Evolutionary conservation across 129 eudicot species (phyloP).

Genomic region (Heracleum sosnowskyi): DNA sequence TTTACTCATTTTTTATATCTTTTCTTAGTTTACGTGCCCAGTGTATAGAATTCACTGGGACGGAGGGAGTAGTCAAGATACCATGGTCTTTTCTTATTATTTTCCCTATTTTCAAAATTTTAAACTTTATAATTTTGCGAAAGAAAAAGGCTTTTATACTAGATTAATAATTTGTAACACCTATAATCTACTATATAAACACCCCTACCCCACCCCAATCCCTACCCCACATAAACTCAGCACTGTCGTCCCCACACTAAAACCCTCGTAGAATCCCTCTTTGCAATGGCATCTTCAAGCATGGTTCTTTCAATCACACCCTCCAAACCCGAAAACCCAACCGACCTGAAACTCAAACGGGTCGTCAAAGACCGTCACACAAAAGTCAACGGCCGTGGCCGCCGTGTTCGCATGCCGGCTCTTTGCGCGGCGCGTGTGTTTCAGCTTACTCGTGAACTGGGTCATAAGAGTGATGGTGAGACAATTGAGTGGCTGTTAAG

Average conservation of each 20-base stretch:
- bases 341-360: background rate
- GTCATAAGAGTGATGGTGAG: background rate
- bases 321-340: background rate
- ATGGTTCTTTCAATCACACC: background rate
- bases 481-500: background rate
- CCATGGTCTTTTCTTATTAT: too few species aligned
- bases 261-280: background rate
- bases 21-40: too few species aligned
- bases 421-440: background rate
- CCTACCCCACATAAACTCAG: background rate
- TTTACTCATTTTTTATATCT: too few species aligned
- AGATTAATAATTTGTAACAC: too few species aligned
- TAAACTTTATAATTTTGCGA: too few species aligned
- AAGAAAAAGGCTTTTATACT: too few species aligned
- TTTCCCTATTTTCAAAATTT: too few species aligned
- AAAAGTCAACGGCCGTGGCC: background rate
- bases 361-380: background rate
- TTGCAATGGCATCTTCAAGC: background rate
- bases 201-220: background rate
- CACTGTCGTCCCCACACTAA: background rate
- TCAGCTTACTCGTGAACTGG: slow-evolving; percentile 1
- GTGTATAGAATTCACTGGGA: too few species aligned
- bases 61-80: too few species aligned
- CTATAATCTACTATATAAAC: too few species aligned
- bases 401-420: background rate